Base-by-base conservation (phyloP, 352 stramenopile genomes). In the Peronosclerospora sorghi region DNA sequence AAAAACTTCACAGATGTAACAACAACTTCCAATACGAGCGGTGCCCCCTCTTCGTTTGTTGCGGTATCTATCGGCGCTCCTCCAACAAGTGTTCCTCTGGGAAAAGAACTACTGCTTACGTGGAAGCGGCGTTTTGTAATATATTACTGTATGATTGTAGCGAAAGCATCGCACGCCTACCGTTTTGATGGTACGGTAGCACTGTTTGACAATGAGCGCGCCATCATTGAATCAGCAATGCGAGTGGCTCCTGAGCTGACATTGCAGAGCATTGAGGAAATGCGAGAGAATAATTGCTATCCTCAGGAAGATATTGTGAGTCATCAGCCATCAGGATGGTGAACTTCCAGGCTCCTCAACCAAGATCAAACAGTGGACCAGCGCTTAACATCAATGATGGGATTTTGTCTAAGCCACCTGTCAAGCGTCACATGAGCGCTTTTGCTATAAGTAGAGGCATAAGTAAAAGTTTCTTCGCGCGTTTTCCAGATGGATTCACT, bases 71-170 rank as follows among this genome's bases (percentile, higher is more conserved):
- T 59, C 30, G 55, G 55, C 5, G 44, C 50, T 35, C 50, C 50
- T n/a, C 46, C 60, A 9, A 51, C 44, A 7, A 59, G 36, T 12
- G 66, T 73, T 19, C 43, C 60, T 2, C 59, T 83, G 9, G 69
- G 74, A 17, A 68, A 69, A 37, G 74, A 85, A 30, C 48, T 90
- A 18, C 57, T 83, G 17, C 56, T 87, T 14, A 79, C 78, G 1
- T 90, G 78, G 78, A 83, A 83, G 32, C 65, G 74, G 5, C 74
- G 78, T 17, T 90, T 90, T 58, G 78, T 90, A n/a, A 71, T 74
- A n/a, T 76, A 86, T 47, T 90, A 87, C 36, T 90, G 75, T 48
- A 72, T 83, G 56, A 69, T 86, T 34, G 68, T 90, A 5, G 73
- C 78, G 1, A 73, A 78, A 17, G 74, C 78, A 21, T 86, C 73